These are phyloP conservation scores for Ustilago crameri DNA, from an alignment of 1,284 basidiomycete genomes.

Conservation along the genomic window DNA sequence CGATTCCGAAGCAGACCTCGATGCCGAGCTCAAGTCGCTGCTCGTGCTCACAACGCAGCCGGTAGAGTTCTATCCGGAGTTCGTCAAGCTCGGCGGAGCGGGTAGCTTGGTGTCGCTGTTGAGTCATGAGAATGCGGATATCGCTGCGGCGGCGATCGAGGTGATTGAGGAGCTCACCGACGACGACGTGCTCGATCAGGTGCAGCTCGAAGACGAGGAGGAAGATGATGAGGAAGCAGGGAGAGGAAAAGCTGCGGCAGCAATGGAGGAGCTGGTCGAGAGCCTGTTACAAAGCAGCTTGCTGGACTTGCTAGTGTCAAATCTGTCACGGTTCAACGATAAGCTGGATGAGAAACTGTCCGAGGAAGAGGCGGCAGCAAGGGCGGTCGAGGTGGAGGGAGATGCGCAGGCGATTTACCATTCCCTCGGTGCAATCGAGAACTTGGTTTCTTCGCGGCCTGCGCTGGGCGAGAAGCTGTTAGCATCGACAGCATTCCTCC, in stretches of 20 bases:
- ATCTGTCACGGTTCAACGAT: constrained; percentile 72
- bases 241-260: constrained; percentile 2
- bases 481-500: constrained; percentile 78
- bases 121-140: constrained; percentile 68
- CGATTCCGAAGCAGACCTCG: constrained; percentile 95
- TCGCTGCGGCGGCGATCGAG: constrained; percentile 54
- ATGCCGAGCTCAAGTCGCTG: constrained; percentile 80
- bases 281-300: constrained; percentile 79
- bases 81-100: constrained; percentile 80
- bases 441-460: constrained; percentile 85
- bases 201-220: constrained; percentile 73
- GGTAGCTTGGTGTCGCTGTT: constrained; percentile 82
- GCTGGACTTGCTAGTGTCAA: constrained; percentile 88
- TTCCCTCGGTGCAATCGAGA: constrained; percentile 83
- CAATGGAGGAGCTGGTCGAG: constrained; percentile 37
- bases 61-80: constrained; percentile 84
- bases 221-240: constrained; percentile 65
- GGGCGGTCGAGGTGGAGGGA: constrained; percentile 38
- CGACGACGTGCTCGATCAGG: constrained; percentile 88
- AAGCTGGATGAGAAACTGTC: constrained; percentile 8
- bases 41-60: constrained; percentile 90
- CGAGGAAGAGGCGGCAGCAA: constrained; percentile 15
- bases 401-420: constrained; percentile 62
- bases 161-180: constrained; percentile 90
- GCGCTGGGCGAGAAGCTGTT: constrained; percentile 76